phyloP scores from a whole-genome alignment of 2,329 filamentous ascomycete species.

The Xylaria sp. region DNA sequence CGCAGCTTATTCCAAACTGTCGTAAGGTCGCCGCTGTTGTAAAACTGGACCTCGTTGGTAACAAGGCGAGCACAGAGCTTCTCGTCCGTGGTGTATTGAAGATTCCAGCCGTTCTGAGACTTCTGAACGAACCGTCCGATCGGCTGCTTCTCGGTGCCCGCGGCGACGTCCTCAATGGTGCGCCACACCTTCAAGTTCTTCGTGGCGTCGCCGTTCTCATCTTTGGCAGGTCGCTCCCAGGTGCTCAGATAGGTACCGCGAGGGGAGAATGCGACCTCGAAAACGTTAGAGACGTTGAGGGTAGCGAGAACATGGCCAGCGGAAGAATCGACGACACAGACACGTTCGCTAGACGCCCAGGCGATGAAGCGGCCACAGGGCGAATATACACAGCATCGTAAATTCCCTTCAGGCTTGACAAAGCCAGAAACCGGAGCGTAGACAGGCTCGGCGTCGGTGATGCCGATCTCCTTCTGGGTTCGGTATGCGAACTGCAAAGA shows the following conservation, averaged over 20 bases:
- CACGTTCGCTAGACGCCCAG: conserved; percentile 83
- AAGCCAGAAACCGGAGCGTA: conserved; percentile 85
- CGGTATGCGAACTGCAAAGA: conserved; percentile 94
- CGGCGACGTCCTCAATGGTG: conserved; percentile 64
- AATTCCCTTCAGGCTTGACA: conserved; percentile 80
- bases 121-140: conserved; percentile 93
- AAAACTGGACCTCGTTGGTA: conserved; percentile 97
- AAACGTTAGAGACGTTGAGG: conserved; percentile 76
- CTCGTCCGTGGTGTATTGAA: conserved; percentile 95
- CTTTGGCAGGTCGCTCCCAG: conserved; percentile 90
- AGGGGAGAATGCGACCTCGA: conserved; percentile 91
- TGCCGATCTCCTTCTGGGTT: conserved; percentile 91
- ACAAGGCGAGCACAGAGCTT: conserved; percentile 86
- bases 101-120: conserved; percentile 89
- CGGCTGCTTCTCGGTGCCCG: conserved; percentile 61
- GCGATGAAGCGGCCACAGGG: conserved; percentile 94
- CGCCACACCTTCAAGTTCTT: conserved; percentile 98
- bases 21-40: conserved; percentile 76
- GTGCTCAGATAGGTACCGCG: conserved; percentile 90
- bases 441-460: conserved; percentile 84
- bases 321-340: conserved; percentile 78
- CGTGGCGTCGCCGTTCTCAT: conserved; percentile 84
- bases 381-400: conserved; percentile 92
- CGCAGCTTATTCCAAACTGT: conserved; percentile 94
- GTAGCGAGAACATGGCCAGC: conserved; percentile 68